Evolutionary conservation across 192 early-diverging fungal genomes (phyloP).

Genomic region (Coemansia sp.): DNA sequence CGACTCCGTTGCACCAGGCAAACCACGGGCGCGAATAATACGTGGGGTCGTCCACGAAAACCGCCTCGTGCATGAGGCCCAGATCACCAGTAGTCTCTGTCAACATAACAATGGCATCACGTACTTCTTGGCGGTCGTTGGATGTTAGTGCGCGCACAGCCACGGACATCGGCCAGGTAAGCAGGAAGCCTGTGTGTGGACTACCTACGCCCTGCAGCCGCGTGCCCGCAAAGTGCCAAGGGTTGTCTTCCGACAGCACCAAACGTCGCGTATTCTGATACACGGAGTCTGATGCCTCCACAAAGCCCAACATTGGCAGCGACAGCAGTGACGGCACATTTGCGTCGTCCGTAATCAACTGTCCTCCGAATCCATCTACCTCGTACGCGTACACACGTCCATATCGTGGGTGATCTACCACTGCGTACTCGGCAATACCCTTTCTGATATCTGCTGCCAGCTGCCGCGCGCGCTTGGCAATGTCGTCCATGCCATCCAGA

Average conservation of each 20-base stretch:
- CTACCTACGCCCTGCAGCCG: constrained; percentile 55
- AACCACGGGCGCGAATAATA: constrained; percentile 57
- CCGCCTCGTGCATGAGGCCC: constrained; percentile 63
- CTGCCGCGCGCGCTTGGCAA: constrained; percentile 2
- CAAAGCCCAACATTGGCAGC: constrained; percentile 60
- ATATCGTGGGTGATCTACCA: constrained; percentile 51
- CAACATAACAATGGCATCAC: constrained; percentile 41
- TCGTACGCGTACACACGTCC: constrained; percentile 62
- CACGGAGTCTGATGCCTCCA: constrained; percentile 36
- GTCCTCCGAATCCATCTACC: constrained; percentile 62
- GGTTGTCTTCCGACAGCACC: constrained; percentile 56
- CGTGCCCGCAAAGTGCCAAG: constrained; percentile 61
- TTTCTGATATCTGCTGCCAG: constrained; percentile 52
- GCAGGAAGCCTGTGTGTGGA: constrained; percentile 55
- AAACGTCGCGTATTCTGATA: constrained; percentile 59
- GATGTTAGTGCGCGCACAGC: constrained; percentile 55
- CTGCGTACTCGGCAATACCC: constrained; percentile 53
- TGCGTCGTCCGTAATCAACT: constrained; percentile 67
- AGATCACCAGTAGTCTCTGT: constrained; percentile 43
- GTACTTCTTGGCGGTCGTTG: constrained; percentile 34
- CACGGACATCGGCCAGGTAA: constrained; percentile 63
- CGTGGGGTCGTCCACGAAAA: constrained; percentile 43
- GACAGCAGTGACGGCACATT: constrained; percentile 60
- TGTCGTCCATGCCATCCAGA: too few relatives aligned
- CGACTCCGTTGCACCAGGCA: constrained; percentile 64